These are phyloP conservation scores for Penicillium crustosum DNA, from an alignment of 2,329 filamentous ascomycete genomes.

Conservation along the genomic window DNA sequence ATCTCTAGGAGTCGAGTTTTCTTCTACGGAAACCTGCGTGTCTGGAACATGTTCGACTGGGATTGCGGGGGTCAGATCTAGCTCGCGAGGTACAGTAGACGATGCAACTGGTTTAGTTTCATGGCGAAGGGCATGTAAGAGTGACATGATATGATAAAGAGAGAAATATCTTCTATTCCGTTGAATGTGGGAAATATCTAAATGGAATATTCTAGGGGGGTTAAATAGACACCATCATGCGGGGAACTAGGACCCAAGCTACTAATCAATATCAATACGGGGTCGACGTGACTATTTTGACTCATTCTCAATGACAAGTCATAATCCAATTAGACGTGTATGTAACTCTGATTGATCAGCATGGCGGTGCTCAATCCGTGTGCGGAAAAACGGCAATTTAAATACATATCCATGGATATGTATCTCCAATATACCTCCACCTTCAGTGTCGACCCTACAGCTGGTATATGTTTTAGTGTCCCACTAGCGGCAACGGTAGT, in stretches of 20 bases:
- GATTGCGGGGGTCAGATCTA: not conserved
- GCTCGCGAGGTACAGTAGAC: not conserved
- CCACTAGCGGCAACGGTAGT: too few relatives aligned
- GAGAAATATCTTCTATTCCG: too few relatives aligned
- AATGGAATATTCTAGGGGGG: not conserved
- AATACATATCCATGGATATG: too few relatives aligned
- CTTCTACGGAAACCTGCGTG: not conserved
- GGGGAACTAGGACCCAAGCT: not conserved
- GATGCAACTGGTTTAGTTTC: not conserved
- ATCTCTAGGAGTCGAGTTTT: not conserved
- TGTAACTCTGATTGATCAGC: not conserved
- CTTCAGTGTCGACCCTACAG: too few relatives aligned
- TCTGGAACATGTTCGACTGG: not conserved
- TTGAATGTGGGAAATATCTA: not conserved
- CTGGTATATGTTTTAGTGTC: too few relatives aligned
- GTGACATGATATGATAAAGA: not conserved
- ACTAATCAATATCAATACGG: not conserved
- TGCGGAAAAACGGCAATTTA: not conserved
- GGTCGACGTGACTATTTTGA: not conserved
- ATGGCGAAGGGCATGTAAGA: not conserved
- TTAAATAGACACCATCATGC: not conserved
- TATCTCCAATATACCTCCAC: too few relatives aligned
- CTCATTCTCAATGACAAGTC: not conserved
- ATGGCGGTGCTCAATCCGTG: not conserved
- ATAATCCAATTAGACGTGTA: not conserved